Evolutionary conservation across 2,329 filamentous ascomycete genomes (phyloP), one percentile per base, ranked within the genome.

Genomic region (Trematosphaeria pertusa): DNA sequence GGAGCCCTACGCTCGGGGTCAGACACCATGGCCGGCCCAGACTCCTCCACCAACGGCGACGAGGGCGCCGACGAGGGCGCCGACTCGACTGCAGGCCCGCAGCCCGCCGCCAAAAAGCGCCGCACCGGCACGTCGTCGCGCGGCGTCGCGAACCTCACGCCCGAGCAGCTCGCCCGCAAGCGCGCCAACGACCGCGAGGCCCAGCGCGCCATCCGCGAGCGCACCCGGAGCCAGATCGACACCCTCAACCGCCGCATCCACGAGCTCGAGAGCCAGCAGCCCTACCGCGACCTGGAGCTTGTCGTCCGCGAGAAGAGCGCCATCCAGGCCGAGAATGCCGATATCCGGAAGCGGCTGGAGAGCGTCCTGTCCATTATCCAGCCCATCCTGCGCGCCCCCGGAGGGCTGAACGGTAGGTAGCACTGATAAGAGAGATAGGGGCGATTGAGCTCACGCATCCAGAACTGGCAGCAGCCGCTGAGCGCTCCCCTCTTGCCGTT

Each of bases 171-270:
- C 48, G 89, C 88, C 21, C 88, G 91, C 72, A 97, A 96, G 78
- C 82, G 92, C 55, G 89, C 90, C 64, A 96, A 96, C 81, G 90
- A 95, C 69, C 86, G 90, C 47, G 89, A 95, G 71, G 91, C 90
- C 21, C 90, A 96, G 70, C 83, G 90, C 37, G 89, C 89, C 30
- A 94, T 95, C 49, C 82, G 90, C 32, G 88, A 93, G 74, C 84
- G 90, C 44, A 94, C 89, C 20, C 90, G 87, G 73, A 83, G 85
- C 47, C 87, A 89, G 70, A 94, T 94, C 58, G 88, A 93, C 66
- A 76, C 74, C 5, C 77, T 94, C 48, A 88, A 94, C 70, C 79
- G 79, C 50, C 81, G 83, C 52, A 91, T 95, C 51, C 79, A 82
- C 44, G 88, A 93, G 52, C 79, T 95, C 57, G 89, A 88, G 46